These are phyloP conservation scores for Posidonia australis DNA, from an alignment of 106 monocot species.

Conservation along the genomic window DNA sequence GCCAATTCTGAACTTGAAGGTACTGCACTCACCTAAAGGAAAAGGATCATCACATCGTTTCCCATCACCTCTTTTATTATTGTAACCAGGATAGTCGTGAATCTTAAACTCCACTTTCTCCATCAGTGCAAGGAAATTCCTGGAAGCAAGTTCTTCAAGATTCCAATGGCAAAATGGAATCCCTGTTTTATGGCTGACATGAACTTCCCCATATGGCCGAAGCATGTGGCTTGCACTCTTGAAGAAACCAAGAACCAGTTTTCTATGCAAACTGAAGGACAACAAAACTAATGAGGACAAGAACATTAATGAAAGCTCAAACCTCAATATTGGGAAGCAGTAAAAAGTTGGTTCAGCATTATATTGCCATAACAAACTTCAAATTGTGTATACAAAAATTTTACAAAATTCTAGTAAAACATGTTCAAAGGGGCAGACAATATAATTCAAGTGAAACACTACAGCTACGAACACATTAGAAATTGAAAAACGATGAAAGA, in stretches of 20 bases:
- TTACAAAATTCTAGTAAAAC: no score
- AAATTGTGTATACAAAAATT: no score
- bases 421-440: no score
- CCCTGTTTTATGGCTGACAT: slow-evolving; percentile 11
- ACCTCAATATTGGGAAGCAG: no score
- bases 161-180: slow-evolving; percentile 8
- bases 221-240: slow-evolving; percentile 11
- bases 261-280: slow-evolving; percentile 1
- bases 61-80: slow-evolving; percentile 13
- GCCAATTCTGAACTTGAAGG: slow-evolving; percentile 9
- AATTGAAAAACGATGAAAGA: no score
- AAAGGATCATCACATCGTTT: slow-evolving; percentile 5
- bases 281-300: not conserved
- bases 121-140: not conserved
- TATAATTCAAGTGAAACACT: no score
- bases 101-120: not conserved
- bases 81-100: slow-evolving; percentile 10
- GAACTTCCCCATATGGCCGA: slow-evolving; percentile 6
- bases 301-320: no score
- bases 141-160: slow-evolving; percentile 7
- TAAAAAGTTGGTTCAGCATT: no score
- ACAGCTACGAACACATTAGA: no score
- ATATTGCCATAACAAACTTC: no score
- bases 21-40: slow-evolving; percentile 9
- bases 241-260: slow-evolving; percentile 1